These are phyloP conservation scores for Cordyceps farinosa DNA, from an alignment of 2,329 filamentous ascomycete genomes.

Conservation along the genomic window DNA sequence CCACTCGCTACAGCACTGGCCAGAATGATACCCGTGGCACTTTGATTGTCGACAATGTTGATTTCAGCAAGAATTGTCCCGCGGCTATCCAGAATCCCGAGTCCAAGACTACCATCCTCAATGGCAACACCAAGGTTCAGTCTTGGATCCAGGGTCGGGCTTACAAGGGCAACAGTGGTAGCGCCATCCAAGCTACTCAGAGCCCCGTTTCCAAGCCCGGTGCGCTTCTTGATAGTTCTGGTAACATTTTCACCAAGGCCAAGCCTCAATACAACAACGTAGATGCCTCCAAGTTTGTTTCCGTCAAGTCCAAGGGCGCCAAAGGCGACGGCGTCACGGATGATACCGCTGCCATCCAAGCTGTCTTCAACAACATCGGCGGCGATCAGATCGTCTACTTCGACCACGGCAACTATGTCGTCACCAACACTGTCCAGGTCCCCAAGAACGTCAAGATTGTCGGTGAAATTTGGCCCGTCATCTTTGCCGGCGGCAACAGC, in stretches of 20 bases:
- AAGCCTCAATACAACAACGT: constrained; percentile 84
- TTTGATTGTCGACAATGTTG: constrained; percentile 83
- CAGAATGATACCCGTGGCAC: constrained; percentile 71
- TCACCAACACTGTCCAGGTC: constrained; percentile 66
- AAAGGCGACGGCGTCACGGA: constrained; percentile 85
- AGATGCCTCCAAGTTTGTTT: constrained; percentile 68
- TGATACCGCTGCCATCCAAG: constrained; percentile 81
- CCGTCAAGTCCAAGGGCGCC: constrained; percentile 77
- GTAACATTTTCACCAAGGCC: constrained; percentile 74
- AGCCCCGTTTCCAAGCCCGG: constrained; percentile 58
- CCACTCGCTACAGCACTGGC: constrained; percentile 65
- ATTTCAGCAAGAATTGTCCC: constrained; percentile 66
- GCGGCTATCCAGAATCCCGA: constrained; percentile 61
- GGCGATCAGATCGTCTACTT: constrained; percentile 68
- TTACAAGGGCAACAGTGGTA: constrained; percentile 52
- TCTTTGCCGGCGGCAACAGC: constrained; percentile 72
- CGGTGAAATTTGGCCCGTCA: constrained; percentile 86
- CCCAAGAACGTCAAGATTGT: constrained; percentile 82
- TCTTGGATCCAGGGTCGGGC: constrained; percentile 78
- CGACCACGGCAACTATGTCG: constrained; percentile 69
- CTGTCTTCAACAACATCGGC: constrained; percentile 64
- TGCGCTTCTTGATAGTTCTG: constrained; percentile 58
- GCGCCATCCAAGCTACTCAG: constrained; percentile 58
- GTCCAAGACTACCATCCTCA: constrained; percentile 59
- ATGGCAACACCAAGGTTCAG: constrained; percentile 63